Base-by-base conservation (phyloP, 352 stramenopile species). In the Globisporangium iwayamae region DNA sequence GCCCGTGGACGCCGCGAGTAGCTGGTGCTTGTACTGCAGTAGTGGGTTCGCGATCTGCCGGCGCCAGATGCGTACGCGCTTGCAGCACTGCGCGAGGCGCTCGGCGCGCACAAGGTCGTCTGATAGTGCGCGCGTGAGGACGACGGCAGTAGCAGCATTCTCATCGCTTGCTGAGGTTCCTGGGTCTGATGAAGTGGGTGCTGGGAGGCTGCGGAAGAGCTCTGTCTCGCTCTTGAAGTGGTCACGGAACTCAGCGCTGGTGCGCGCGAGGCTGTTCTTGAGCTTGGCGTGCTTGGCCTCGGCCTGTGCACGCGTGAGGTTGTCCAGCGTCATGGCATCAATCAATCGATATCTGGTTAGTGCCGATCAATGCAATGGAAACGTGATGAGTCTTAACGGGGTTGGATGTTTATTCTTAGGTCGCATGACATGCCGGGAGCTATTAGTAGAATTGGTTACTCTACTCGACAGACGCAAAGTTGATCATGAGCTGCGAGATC, bases 31-130 rank as follows among this genome's bases (percentile, higher is more conserved):
- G 74, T 85, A 90, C 39, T 79, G 69, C 53, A 90, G 57, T 28
- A 94, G 59, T 25, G 85, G 85, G 48, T 94, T 94, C 0, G 74
- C 73, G 43, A 81, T 72, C 39, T 88, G 75, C 11, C 76, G 70
- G 25, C 75, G 62, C 85, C 85, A 94, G 18, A 90, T 67, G 13
- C 81, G 79, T 22, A 94, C 85, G 9, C 85, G 85, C 56, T 90
- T 90, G 69, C 81, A 92, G 69, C 83, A 91, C 56, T 91, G 79
- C 7, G 62, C 78, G 30, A 92, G 45, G 14, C 83, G 70, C 57
- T 92, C 80, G 7, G 68, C 56, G 2, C 75, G 82, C 47, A 89
- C 78, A 45, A 87, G 71, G 48, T 90, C 81, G 48, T 79, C 68
- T 4, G 66, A 38, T n/a, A 47, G 36, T 16, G 41, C 61, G n/a